These are phyloP conservation scores for Xylaria bambusicola DNA, from an alignment of 495 filamentous ascomycete species.

Conservation along the genomic window DNA sequence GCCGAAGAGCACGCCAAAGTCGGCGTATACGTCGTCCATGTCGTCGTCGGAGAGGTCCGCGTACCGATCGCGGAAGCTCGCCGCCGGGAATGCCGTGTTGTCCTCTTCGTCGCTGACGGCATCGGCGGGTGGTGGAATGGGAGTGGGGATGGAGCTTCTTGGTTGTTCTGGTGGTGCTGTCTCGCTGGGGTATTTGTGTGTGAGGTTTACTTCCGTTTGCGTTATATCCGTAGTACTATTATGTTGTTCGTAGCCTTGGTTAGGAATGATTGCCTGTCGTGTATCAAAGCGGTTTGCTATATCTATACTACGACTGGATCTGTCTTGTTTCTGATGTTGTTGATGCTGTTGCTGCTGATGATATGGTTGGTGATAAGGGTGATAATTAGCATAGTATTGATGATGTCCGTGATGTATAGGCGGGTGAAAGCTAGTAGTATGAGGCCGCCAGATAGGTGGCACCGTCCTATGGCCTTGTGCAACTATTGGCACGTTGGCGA, in stretches of 20 bases:
- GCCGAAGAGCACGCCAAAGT: constrained; percentile 51
- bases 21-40: constrained; percentile 46
- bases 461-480: background rate
- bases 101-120: constrained; percentile 33
- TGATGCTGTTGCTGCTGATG: background rate
- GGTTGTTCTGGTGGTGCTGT: background rate
- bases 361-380: background rate
- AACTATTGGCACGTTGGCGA: background rate
- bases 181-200: background rate
- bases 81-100: constrained; percentile 41
- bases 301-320: background rate
- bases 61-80: constrained; percentile 47
- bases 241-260: too few relatives aligned
- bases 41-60: constrained; percentile 43
- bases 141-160: background rate
- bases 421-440: constrained; percentile 24
- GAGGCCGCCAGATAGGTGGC: constrained; percentile 25
- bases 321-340: background rate
- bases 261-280: too few relatives aligned
- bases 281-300: too few relatives aligned
- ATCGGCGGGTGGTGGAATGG: background rate
- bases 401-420: background rate
- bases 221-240: background rate
- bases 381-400: background rate
- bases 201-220: background rate